These are phyloP conservation scores for Drechslera avenae DNA, from an alignment of 2,329 filamentous ascomycete genomes.

Conservation along the genomic window DNA sequence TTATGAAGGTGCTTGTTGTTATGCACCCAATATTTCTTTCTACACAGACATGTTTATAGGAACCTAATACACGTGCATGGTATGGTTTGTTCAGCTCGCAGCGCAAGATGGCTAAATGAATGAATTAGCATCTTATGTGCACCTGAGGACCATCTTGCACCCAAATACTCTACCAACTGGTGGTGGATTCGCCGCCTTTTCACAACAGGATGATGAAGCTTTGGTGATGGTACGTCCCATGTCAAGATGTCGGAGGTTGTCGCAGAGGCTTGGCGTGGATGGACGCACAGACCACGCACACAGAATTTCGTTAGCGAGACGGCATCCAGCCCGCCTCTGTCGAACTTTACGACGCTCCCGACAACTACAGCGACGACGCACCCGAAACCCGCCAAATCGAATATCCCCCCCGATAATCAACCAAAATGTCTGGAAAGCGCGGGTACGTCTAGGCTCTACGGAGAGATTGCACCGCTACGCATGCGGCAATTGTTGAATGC, in stretches of 20 bases:
- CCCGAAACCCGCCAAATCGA: conserved; percentile 18
- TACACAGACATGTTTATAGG: no score
- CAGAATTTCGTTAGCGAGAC: conserved; percentile 12
- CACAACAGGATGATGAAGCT: no score
- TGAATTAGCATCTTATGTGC: no score
- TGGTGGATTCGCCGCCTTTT: no score
- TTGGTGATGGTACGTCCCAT: no score
- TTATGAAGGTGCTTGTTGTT: no score
- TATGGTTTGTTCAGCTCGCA: no score
- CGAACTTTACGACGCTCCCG: conserved; percentile 16
- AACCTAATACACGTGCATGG: no score
- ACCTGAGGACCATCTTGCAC: no score
- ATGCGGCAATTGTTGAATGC: background rate
- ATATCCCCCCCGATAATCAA: conserved; percentile 18
- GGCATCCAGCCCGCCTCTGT: conserved; percentile 5
- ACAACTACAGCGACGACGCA: conserved; percentile 23
- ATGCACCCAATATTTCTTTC: no score
- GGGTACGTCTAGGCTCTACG: conserved; percentile 12
- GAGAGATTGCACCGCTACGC: background rate
- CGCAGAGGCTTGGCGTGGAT: background rate
- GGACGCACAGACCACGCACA: conserved; percentile 8
- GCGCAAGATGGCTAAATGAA: no score
- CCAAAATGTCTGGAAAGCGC: conserved; percentile 23
- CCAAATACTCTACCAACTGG: no score
- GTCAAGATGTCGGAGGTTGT: background rate